Percentiles rank a stretch among this genome's conserved stretches.
phyloP scores from a whole-genome alignment of 148 eudicot species.

The Vaccinium darrowii region DNA sequence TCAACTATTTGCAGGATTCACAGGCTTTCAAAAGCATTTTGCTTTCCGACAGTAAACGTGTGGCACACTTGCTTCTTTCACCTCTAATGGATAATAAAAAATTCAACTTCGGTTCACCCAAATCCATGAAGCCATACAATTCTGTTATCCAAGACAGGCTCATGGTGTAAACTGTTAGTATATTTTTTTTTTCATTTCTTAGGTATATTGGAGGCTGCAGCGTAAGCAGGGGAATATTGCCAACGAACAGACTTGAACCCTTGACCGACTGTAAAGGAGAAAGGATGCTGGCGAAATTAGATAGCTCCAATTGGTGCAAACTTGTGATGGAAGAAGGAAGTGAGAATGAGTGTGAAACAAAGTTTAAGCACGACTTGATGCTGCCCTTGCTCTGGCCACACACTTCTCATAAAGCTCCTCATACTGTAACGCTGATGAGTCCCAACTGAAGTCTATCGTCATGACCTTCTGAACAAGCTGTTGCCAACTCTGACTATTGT shows the following conservation, averaged over 20 bases:
- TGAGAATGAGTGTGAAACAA: not conserved
- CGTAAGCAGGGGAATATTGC: not conserved
- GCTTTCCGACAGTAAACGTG: not conserved
- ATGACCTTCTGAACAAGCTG: slow-evolving; percentile 81
- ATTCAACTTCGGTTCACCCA: not conserved
- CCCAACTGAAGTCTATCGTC: slow-evolving; percentile 90
- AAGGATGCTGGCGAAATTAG: not conserved
- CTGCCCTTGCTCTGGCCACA: slow-evolving; percentile 65
- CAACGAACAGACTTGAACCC: not conserved
- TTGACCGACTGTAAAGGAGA: not conserved
- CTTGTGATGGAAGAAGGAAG: not conserved
- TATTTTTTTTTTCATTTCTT: not conserved
- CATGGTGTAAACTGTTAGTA: not conserved
- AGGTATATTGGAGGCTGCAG: not conserved
- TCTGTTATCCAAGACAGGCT: not conserved
- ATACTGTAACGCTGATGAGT: slow-evolving; percentile 67
- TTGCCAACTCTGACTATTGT: slow-evolving; percentile 55
- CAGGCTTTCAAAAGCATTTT: not conserved
- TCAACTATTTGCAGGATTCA: not conserved
- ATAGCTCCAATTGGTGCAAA: not conserved
- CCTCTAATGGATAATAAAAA: not conserved
- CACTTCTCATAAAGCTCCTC: slow-evolving; percentile 77
- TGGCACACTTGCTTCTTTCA: not conserved
- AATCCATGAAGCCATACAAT: not conserved
- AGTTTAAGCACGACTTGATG: slow-evolving; percentile 28